phyloP scores from a whole-genome alignment of 345 rosid genomes.

The Salix brachista region DNA sequence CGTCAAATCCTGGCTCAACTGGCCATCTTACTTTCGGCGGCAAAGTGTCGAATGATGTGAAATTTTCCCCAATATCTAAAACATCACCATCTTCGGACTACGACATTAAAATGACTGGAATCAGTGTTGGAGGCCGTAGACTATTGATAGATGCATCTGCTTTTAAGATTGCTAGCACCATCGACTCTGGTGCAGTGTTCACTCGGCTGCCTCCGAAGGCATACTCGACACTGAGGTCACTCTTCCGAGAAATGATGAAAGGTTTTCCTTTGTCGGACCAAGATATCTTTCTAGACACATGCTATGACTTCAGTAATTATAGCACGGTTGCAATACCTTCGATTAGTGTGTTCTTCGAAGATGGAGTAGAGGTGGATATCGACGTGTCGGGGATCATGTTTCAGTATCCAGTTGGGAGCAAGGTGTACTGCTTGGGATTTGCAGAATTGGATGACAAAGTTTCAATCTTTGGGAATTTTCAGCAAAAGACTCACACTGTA shows the following conservation, averaged over 20 bases:
- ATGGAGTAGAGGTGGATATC: not conserved
- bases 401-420: not conserved
- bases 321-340: not conserved
- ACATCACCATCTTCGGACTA: no score
- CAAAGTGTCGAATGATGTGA: no score
- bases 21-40: no score
- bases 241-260: not conserved
- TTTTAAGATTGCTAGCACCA: not conserved
- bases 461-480: constrained; percentile 1
- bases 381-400: not conserved
- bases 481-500: constrained; percentile 2
- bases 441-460: not conserved
- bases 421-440: constrained; percentile 12
- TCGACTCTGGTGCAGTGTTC: not conserved
- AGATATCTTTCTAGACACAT: not conserved
- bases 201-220: not conserved
- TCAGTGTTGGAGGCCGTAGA: no score
- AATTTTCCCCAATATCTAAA: no score
- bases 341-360: not conserved
- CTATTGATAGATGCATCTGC: no score
- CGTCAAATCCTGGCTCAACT: no score
- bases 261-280: not conserved
- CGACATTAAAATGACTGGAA: no score
- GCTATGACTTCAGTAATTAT: not conserved
- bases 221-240: not conserved